Evolutionary conservation across 1,139 yeast species (phyloP), one percentile per base, ranked within the genome.

Genomic region (Saccharomyces hybrid): DNA sequence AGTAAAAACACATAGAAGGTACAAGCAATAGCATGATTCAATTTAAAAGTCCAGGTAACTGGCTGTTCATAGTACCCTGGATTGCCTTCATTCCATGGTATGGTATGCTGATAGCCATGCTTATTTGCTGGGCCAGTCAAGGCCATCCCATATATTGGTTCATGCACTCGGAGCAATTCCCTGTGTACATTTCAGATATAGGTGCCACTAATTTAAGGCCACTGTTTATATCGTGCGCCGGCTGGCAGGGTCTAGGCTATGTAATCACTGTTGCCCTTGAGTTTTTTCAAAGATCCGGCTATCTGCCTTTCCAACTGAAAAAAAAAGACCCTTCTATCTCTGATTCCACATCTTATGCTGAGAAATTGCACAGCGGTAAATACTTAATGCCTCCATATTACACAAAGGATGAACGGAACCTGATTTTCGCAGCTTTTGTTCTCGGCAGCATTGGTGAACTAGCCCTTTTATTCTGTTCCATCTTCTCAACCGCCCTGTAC

Each of bases 201-300:
- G 96, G 91, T 5, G 96, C 96, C 13, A 86, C 95, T 1, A 83
- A 83, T 63, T 73, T 88, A 53, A 88, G 88, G 66, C 95, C 96
- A 1, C 71, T 89, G 23, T 90, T 90, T 70, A 88, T 90, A 48
- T 73, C 87, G n/a, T 84, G 95, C 65, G 75, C 88, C 2, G 88
- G 84, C 0, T 78, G 84, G 68, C 96, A 88, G 72, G 96, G 90
- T 20, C 74, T 88, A 14, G 83, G 88, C 64, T 88, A 82, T 63
- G 83, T 83, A 46, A 78, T 88, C n/a, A 78, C 91, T 2, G 55
- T 73, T 13, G 60, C 70, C 9, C 60, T 68, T 8, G 73, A 72
- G 57, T 71, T 68, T 56, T 59, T 61, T 53, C 70, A 69, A 56
- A 57, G 70, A 50, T 49, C 53, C 23, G 53, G 53, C 7, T 32